Evolutionary conservation across 2,329 filamentous ascomycete species (phyloP).

Genomic region (Penicillium nordicum): DNA sequence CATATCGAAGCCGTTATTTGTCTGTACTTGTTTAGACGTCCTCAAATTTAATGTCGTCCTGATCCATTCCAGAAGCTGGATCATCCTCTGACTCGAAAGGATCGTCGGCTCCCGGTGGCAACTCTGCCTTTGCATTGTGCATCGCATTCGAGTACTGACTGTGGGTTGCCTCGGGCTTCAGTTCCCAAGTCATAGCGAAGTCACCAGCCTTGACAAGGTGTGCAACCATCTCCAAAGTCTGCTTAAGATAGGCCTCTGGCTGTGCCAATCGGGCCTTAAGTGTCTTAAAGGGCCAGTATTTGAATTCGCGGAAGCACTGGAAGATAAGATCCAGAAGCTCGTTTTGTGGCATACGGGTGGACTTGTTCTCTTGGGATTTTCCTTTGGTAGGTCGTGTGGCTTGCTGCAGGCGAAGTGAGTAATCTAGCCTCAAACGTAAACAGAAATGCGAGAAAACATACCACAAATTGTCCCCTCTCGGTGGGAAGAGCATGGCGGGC

Average conservation of each 20-base stretch:
- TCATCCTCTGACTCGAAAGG: conserved; percentile 51
- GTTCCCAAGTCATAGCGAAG: conserved; percentile 80
- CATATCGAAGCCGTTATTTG: conserved; percentile 9
- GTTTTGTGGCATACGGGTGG: conserved; percentile 82
- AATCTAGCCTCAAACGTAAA: conserved; percentile 2
- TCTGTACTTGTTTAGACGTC: conserved; percentile 53
- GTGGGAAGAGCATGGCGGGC: conserved; percentile 53
- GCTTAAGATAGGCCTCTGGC: conserved; percentile 88
- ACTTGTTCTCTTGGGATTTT: conserved; percentile 69
- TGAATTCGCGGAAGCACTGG: conserved; percentile 75
- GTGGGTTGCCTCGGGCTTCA: conserved; percentile 67
- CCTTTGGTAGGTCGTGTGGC: conserved; percentile 52
- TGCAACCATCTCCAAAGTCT: conserved; percentile 78
- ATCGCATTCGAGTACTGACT: conserved; percentile 46
- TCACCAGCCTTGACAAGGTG: conserved; percentile 76
- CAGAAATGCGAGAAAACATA: conserved; percentile 26
- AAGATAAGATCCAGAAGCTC: conserved; percentile 84
- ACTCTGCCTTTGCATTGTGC: conserved; percentile 52
- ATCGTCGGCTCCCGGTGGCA: conserved; percentile 47
- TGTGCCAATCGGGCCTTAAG: conserved; percentile 75
- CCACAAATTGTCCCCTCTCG: conserved; percentile 43
- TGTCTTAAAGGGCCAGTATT: conserved; percentile 91
- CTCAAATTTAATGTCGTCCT: conserved; percentile 73
- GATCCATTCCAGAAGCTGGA: conserved; percentile 49
- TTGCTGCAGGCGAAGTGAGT: conserved; percentile 37